A percentile compares a stretch with the other conserved stretches of the same genome.
Conservation (phyloP, 2,329 filamentous ascomycete genomes). For the Aspergillus novofumigatus region DNA sequence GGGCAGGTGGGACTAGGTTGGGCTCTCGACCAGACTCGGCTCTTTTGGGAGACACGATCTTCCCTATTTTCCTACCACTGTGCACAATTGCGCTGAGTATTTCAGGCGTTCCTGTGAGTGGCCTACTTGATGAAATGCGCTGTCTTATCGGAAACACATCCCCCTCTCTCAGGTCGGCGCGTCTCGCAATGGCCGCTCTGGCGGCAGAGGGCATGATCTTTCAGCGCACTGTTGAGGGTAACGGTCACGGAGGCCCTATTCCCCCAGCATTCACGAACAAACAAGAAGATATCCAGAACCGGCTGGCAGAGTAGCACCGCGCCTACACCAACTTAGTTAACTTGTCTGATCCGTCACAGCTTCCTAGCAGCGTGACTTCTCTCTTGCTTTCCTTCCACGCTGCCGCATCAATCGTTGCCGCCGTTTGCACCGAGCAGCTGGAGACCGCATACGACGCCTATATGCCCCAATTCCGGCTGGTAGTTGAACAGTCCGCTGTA, state of each 20-base stretch:
- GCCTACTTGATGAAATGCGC: constrained; percentile 2
- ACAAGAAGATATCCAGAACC: background rate
- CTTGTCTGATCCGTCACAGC: background rate
- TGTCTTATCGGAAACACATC: constrained; percentile 1
- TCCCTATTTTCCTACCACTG: constrained; percentile 28
- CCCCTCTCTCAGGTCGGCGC: constrained; percentile 14
- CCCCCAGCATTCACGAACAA: background rate
- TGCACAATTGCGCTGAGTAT: constrained; percentile 17
- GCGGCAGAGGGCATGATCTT: constrained; percentile 2
- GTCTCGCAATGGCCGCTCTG: background rate
- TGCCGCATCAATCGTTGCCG: background rate
- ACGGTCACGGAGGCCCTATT: background rate
- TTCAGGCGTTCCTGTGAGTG: constrained; percentile 8
- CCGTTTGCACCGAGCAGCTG: background rate
- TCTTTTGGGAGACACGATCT: constrained; percentile 22
- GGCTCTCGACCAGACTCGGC: constrained; percentile 1
- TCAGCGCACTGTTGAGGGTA: background rate
- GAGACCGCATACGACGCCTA: constrained; percentile 1
- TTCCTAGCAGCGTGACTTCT: background rate
- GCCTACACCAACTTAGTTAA: background rate
- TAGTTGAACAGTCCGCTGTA: constrained; percentile 4
- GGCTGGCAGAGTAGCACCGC: constrained; percentile 1
- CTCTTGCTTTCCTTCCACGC: constrained; percentile 5
- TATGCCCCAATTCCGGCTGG: background rate
- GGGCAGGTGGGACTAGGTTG: constrained; percentile 7